Base-by-base conservation (phyloP, 495 filamentous ascomycete genomes). In the Parathielavia appendiculata region DNA sequence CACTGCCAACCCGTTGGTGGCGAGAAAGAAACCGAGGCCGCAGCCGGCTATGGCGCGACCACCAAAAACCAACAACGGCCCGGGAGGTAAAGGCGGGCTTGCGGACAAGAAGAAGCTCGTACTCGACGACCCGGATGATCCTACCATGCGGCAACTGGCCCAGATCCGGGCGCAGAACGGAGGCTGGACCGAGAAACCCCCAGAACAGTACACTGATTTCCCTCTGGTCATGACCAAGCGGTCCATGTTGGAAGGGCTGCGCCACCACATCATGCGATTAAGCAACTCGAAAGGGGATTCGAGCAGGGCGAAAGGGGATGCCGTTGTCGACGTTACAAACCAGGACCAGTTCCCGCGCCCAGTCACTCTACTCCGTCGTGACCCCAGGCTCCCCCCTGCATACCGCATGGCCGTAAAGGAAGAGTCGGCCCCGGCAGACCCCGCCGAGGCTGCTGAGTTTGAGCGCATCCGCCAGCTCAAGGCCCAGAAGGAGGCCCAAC, bases 201-300 rank as follows among this genome's bases (percentile, higher is more conserved):
- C 83, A 12, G 79, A 75, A 1, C 61, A 63, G 8, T 83, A 78
- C 59, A 62, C 73, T 8, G 88, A 92, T 36, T 89, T 83, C 63
- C 88, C 89, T 9, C 70, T 98, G 17, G 80, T 88, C 22, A 87
- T 88, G 9, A 92, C 92, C 10, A 95, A 93, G 69, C 81, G 84
- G 60, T 83, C 84, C 9, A 66, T 97, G 36, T 78, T 89, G 60
- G 86, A 95, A 60, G 90, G 87, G 6, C 68, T 96, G 32, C 87
- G 93, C 51, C 81, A 91, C 63, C 95, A 98, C 67, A 81, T 96
- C 56, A 90, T 92, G 71, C 80, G 86, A 58, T 83, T 98, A 46
- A 67, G 66, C 38, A 66, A 73, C 7, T 61, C 39, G 40, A 64
- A 57, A 51, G 61, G 58, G 48, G 61, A 41, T 49, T 63, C 80